These are phyloP conservation scores for Chlorella sp. DNA, from an alignment of 139 green algal species.

Conservation along the genomic window DNA sequence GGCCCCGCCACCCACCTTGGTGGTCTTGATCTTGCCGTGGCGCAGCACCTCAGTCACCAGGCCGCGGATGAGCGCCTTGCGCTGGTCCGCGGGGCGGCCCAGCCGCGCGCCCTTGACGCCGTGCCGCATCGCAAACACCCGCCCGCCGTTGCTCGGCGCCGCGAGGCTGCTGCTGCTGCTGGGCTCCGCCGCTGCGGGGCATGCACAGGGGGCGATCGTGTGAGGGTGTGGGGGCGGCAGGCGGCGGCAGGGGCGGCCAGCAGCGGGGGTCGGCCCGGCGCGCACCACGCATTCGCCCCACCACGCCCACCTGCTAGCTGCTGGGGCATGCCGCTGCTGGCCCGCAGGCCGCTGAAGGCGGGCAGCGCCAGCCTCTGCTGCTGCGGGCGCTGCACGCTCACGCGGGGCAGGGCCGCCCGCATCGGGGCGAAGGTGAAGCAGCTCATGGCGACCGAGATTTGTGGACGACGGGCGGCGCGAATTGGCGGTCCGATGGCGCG, in stretches of 20 bases:
- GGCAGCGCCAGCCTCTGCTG: constrained; percentile 1
- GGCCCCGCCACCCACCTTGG: constrained; percentile 63
- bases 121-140: constrained; percentile 94
- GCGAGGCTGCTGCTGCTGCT: constrained; percentile 46
- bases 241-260: not conserved
- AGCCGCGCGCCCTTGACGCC: constrained; percentile 84
- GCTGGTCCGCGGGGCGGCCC: constrained; percentile 93
- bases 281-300: constrained; percentile 10
- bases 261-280: not conserved
- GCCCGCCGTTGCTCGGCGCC: constrained; percentile 69
- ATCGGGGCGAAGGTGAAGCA: constrained; percentile 8
- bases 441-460: not conserved
- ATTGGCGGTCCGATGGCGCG: not conserved
- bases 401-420: constrained; percentile 24
- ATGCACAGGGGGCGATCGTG: not conserved
- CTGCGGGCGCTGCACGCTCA: not conserved
- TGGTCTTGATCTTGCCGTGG: constrained; percentile 96
- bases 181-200: constrained; percentile 9
- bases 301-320: constrained; percentile 28
- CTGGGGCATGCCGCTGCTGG: constrained; percentile 20
- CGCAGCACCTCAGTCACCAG: constrained; percentile 95
- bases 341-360: constrained; percentile 37
- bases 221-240: not conserved
- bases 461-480: not conserved
- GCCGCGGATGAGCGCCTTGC: constrained; percentile 93